phyloP scores from a whole-genome alignment of 306 rosid genomes.

The Cicer yamashitae region DNA sequence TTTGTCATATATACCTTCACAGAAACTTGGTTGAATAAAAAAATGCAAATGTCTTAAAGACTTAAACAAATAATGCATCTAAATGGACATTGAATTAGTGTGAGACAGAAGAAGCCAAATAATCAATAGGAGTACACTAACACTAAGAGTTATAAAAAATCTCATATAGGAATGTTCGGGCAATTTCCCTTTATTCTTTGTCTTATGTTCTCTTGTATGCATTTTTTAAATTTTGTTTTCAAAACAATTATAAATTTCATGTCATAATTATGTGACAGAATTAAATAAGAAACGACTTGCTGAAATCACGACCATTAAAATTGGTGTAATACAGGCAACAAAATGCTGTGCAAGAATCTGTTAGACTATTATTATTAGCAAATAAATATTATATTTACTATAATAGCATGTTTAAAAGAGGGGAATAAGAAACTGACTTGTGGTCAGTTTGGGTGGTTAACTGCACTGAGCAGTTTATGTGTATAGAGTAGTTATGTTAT shows the following conservation, averaged over 20 bases:
- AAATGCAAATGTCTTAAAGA: not conserved
- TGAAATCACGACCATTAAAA: conserved; percentile 21
- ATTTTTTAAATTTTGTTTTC: conserved; percentile 7
- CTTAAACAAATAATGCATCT: conserved; percentile 16
- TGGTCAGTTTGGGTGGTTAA: no score
- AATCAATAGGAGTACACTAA: conserved; percentile 25
- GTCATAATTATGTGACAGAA: conserved; percentile 6
- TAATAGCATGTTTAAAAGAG: no score
- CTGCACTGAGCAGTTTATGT: no score
- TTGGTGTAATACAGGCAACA: conserved; percentile 21
- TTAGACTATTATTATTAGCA: no score
- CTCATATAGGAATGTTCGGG: conserved; percentile 24
- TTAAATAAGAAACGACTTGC: conserved; percentile 25
- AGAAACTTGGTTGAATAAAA: conserved; percentile 30
- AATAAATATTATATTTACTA: no score
- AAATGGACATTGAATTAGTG: conserved; percentile 21
- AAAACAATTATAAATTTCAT: conserved; percentile 2
- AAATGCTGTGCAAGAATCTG: not conserved
- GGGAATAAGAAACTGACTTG: no score
- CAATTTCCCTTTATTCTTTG: conserved; percentile 1
- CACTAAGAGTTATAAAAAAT: conserved; percentile 30
- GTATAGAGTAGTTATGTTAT: no score
- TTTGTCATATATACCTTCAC: conserved; percentile 83
- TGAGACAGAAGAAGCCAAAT: conserved; percentile 20
- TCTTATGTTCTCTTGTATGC: conserved; percentile 12